These are phyloP conservation scores for Talaromyces sp. DNA, from an alignment of 2,329 filamentous ascomycete genomes.

Conservation along the genomic window DNA sequence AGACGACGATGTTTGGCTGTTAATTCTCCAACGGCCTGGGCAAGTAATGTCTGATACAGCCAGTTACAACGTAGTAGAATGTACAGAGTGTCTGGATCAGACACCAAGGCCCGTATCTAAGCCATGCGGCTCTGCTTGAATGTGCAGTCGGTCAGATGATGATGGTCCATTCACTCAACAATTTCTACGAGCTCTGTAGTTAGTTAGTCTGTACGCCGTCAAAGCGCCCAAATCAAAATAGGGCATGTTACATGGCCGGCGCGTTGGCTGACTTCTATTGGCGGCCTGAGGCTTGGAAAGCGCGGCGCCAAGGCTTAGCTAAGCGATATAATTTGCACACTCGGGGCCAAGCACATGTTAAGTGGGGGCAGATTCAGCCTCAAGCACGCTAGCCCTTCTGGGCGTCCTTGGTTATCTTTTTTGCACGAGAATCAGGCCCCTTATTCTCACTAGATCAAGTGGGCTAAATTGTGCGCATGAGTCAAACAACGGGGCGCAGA, in stretches of 20 bases:
- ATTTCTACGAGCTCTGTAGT: too few species aligned
- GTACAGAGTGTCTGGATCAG: too few species aligned
- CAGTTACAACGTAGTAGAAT: too few species aligned
- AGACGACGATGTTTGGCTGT: too few species aligned
- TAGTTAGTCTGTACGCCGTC: too few species aligned
- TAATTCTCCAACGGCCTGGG: too few species aligned
- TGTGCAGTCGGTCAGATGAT: too few species aligned
- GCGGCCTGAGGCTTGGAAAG: background rate
- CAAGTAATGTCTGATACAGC: too few species aligned
- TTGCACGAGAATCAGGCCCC: background rate
- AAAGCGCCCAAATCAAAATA: too few species aligned
- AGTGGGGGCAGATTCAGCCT: background rate
- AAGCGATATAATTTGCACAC: background rate
- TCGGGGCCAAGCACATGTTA: background rate
- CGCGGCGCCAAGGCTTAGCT: background rate
- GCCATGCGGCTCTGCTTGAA: too few species aligned
- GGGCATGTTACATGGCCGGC: background rate
- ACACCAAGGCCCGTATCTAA: too few species aligned
- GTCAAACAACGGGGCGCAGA: background rate
- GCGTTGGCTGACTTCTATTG: background rate
- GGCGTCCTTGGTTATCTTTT: background rate
- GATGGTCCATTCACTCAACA: too few species aligned
- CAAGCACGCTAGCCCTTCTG: background rate
- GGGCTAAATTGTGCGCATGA: background rate
- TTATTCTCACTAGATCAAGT: background rate